Conservation (phyloP, 208 protist genomes). For the Dictyostelium gargantuum region DNA sequence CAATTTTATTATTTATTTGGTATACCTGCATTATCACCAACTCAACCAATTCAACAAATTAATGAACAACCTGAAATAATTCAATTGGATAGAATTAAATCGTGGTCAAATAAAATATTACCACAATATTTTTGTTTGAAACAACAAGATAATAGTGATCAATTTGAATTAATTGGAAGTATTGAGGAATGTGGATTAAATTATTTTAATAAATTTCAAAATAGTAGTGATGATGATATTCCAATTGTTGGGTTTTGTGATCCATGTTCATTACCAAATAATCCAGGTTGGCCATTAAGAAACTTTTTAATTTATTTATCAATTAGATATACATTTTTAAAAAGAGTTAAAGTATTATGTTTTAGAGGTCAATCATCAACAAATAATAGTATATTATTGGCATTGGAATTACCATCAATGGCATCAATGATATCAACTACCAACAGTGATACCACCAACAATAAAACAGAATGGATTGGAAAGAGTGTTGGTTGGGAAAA, state of each 20-base stretch:
- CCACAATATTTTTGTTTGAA: not conserved
- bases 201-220: not conserved
- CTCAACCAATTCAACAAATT: slow-evolving; percentile 87
- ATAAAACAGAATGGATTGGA: not conserved
- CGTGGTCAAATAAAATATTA: not conserved
- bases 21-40: slow-evolving; percentile 89
- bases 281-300: slow-evolving; percentile 85
- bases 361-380: not conserved
- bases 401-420: not conserved
- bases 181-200: not conserved
- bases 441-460: not conserved
- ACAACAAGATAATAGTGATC: not conserved
- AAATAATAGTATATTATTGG: not conserved
- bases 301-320: slow-evolving; percentile 78
- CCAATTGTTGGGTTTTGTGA: slow-evolving; percentile 78
- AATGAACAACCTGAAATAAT: not conserved
- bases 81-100: not conserved
- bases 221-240: not conserved
- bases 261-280: slow-evolving; percentile 46
- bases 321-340: not conserved
- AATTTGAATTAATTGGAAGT: not conserved
- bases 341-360: slow-evolving; percentile 64
- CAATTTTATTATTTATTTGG: slow-evolving; percentile 93
- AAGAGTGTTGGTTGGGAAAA: slow-evolving; percentile 87
- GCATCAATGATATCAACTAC: too few relatives aligned